Conservation (phyloP, 73 alveolate species). For the Paramecium pentaurelia region DNA sequence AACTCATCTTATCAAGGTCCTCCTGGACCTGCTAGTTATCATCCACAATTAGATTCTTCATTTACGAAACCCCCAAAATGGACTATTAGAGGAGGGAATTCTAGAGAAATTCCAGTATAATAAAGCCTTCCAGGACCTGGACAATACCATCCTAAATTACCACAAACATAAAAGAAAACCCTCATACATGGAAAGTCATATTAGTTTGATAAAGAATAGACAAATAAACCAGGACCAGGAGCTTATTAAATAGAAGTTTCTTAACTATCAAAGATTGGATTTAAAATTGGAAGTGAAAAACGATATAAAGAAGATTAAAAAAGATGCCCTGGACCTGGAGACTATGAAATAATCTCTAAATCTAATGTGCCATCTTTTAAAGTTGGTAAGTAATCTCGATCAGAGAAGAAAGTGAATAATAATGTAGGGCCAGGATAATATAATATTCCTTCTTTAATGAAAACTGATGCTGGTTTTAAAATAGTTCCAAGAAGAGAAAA, state of each 20-base stretch:
- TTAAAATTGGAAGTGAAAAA: neutral
- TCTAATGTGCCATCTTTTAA: neutral
- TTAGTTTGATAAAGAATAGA: neutral
- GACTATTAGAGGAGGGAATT: neutral
- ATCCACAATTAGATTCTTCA: neutral
- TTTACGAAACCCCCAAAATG: neutral
- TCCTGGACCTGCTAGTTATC: neutral
- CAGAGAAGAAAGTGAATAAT: neutral
- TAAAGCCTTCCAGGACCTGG: conserved; percentile 26
- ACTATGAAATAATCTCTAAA: neutral
- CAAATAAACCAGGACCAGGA: neutral
- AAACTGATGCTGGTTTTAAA: neutral
- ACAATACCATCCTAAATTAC: neutral
- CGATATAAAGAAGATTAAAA: neutral
- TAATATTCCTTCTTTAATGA: neutral
- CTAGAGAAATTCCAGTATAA: neutral
- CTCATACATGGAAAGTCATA: neutral
- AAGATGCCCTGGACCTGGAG: conserved; percentile 32
- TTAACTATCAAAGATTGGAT: neutral
- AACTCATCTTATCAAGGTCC: neutral
- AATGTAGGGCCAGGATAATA: conserved; percentile 6
- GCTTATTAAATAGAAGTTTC: neutral
- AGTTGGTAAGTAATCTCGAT: neutral
- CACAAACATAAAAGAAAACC: neutral
- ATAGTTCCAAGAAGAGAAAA: neutral